Conservation (phyloP, 305 asterid genomes). For the Galium porrigens region DNA sequence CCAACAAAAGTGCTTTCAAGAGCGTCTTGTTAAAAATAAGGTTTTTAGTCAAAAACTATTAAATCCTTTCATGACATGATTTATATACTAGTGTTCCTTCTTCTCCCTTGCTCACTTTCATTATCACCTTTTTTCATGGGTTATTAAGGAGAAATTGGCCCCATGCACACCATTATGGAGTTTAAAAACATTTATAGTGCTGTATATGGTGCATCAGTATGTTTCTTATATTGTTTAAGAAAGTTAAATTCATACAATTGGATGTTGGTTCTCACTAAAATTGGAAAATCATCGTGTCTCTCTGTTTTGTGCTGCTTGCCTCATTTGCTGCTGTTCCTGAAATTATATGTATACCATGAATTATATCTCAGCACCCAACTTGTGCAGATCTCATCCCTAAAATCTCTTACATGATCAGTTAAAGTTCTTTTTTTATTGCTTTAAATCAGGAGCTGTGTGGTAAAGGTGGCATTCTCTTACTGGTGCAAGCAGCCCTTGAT, state of each 20-base stretch:
- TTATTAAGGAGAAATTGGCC: not conserved
- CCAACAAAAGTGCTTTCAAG: conserved; percentile 75
- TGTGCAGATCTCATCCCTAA: not conserved
- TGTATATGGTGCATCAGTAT: not conserved
- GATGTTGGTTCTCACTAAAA: not conserved
- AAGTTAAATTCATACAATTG: not conserved
- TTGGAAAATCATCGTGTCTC: not conserved
- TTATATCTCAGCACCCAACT: not conserved
- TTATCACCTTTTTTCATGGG: not conserved
- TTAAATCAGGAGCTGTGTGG: conserved; percentile 62
- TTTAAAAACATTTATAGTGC: conserved; percentile 4
- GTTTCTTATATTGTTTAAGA: not conserved
- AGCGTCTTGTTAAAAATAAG: conserved; percentile 78
- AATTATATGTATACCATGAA: conserved; percentile 1
- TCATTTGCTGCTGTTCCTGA: conserved; percentile 2
- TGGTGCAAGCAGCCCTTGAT: conserved; percentile 59
- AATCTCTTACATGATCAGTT: not conserved
- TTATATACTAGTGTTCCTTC: not conserved
- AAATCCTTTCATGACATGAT: conserved; percentile 5
- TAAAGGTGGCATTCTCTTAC: conserved; percentile 70
- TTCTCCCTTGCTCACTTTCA: not conserved
- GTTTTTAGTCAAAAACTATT: conserved; percentile 27
- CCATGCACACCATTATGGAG: not conserved
- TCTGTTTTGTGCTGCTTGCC: not conserved
- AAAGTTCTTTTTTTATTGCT: conserved; percentile 13